Evolutionary conservation across 208 protist genomes (phyloP).

Genomic region (Acanthamoeba rhysodes): DNA sequence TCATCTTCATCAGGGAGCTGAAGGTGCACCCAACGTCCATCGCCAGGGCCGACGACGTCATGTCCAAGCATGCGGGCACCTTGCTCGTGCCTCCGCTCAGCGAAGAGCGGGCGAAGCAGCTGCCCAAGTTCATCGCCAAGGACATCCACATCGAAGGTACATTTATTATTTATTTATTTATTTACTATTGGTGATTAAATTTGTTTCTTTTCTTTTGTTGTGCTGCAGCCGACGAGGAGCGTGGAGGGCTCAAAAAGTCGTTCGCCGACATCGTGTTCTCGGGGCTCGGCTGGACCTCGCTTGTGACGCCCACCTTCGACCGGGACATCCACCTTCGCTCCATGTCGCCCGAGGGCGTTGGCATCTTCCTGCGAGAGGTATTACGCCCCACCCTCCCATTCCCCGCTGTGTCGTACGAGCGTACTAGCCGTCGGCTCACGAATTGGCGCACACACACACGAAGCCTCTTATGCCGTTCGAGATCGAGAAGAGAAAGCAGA

Average conservation of each 20-base stretch:
- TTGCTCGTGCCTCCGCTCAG: constrained; percentile 15
- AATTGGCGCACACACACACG: neutral
- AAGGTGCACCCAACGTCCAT: constrained; percentile 53
- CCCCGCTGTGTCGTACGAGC: too few relatives aligned
- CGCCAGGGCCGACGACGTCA: neutral
- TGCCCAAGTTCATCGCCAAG: constrained; percentile 2
- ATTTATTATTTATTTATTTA: neutral
- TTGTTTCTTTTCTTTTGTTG: neutral
- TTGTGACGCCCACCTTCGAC: constrained; percentile 26
- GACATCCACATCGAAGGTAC: constrained; percentile 46
- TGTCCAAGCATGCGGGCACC: constrained; percentile 21
- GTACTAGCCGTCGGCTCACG: too few relatives aligned
- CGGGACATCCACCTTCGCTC: constrained; percentile 32
- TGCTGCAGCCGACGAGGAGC: constrained; percentile 1
- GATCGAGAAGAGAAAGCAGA: constrained; percentile 38
- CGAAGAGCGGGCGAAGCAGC: neutral
- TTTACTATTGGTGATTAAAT: neutral
- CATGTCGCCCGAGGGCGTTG: constrained; percentile 26
- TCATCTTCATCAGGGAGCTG: neutral
- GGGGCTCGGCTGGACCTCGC: constrained; percentile 79
- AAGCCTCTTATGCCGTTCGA: constrained; percentile 68
- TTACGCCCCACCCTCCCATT: neutral
- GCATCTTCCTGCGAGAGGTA: constrained; percentile 45
- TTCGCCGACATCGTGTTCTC: constrained; percentile 81
- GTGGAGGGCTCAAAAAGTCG: constrained; percentile 72